Evolutionary conservation across 1,139 yeast genomes (phyloP).

Genomic region (Torulaspora pretoriensis): DNA sequence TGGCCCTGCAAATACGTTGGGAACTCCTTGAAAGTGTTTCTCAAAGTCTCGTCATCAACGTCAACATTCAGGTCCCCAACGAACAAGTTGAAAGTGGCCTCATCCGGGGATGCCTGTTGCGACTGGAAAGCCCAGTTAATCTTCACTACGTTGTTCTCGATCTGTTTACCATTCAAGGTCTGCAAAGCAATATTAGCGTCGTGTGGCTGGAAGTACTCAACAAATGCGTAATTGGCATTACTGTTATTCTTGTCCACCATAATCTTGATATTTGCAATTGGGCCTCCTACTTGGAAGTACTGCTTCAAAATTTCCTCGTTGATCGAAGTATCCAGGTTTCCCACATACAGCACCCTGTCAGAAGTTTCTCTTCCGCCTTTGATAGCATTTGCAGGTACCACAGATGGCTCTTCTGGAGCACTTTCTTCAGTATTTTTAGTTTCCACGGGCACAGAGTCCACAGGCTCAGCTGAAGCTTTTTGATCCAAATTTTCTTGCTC

Average conservation of each 20-base stretch:
- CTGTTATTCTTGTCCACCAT: slow-evolving; percentile 70
- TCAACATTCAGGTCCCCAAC: slow-evolving; percentile 86
- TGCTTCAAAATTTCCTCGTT: slow-evolving; percentile 60
- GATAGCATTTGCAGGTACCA: slow-evolving; percentile 61
- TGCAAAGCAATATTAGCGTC: slow-evolving; percentile 62
- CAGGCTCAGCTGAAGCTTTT: background rate
- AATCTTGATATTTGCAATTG: slow-evolving; percentile 58
- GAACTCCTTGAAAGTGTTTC: slow-evolving; percentile 55
- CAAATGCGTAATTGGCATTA: slow-evolving; percentile 78
- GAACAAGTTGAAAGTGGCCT: slow-evolving; percentile 65
- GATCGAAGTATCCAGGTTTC: slow-evolving; percentile 63
- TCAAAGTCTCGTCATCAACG: slow-evolving; percentile 71
- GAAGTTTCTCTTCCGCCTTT: slow-evolving; percentile 82
- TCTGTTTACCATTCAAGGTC: slow-evolving; percentile 51
- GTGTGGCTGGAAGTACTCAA: slow-evolving; percentile 60
- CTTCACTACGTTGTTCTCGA: slow-evolving; percentile 53
- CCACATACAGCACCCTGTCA: slow-evolving; percentile 69
- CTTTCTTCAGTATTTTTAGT: slow-evolving; percentile 5
- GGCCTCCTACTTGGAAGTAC: slow-evolving; percentile 59
- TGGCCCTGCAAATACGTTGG: slow-evolving; percentile 74
- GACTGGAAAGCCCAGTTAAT: slow-evolving; percentile 86
- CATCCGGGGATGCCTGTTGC: slow-evolving; percentile 51
- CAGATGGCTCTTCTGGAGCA: slow-evolving; percentile 25
- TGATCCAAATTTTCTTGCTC: slow-evolving; percentile 7
- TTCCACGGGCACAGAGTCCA: slow-evolving; percentile 12